Percentiles rank a stretch among this genome's conserved stretches.
phyloP scores from a whole-genome alignment of 228 moss, liverwort and hornwort species.

The Sphagnum fallax region DNA sequence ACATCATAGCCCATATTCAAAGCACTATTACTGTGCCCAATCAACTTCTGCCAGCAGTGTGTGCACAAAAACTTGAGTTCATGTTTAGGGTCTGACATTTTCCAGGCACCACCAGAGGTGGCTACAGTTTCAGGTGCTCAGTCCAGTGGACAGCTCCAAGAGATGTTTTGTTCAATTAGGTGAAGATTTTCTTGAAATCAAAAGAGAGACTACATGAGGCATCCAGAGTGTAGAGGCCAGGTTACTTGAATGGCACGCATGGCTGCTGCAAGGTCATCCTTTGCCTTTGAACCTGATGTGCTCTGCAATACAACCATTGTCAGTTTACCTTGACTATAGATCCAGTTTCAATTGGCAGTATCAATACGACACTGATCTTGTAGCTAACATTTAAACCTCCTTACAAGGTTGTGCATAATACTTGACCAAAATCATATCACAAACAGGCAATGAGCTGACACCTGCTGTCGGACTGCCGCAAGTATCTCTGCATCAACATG shows the following conservation, averaged over 20 bases:
- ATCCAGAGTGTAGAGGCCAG: not conserved
- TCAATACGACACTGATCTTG: not conserved
- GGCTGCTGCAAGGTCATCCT: conserved; percentile 97
- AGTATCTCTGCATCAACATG: conserved; percentile 96
- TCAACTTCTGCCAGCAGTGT: too few species aligned
- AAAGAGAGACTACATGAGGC: not conserved
- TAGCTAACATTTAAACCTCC: too few species aligned
- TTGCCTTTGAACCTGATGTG: conserved; percentile 96
- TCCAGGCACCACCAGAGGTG: not conserved
- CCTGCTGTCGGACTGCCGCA: conserved; percentile 96
- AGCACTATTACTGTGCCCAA: not conserved
- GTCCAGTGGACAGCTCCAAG: too few species aligned
- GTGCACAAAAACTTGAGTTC: too few species aligned
- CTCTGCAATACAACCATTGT: conserved; percentile 38
- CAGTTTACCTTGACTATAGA: not conserved
- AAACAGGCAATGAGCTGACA: conserved; percentile 5
- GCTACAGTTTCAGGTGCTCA: not conserved
- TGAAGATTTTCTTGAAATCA: not conserved
- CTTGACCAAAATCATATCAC: too few species aligned
- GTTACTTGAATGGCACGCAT: conserved; percentile 92
- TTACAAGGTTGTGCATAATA: too few species aligned
- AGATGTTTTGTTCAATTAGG: too few species aligned
- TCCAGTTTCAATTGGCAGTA: not conserved
- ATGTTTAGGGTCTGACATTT: not conserved
- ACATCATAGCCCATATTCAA: conserved; percentile 1